phyloP scores from a whole-genome alignment of 2,329 filamentous ascomycete species.

The Xylaria sp. region DNA sequence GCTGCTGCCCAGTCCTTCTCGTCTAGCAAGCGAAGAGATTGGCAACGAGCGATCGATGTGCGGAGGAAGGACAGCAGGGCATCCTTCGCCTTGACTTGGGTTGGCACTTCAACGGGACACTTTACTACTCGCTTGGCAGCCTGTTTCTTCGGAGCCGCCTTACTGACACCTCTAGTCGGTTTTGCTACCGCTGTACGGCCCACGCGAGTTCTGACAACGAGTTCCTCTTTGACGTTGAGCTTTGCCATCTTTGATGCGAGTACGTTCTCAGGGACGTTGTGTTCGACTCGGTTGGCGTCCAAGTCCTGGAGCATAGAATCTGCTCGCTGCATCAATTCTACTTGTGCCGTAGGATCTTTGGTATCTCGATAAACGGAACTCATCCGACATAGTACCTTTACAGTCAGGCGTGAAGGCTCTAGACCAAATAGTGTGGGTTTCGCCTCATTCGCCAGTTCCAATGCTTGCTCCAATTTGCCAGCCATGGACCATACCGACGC shows the following conservation, averaged over 20 bases:
- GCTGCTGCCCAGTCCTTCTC: conserved; percentile 62
- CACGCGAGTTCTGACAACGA: conserved; percentile 21
- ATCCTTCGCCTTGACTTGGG: conserved; percentile 32
- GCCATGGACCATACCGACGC: conserved; percentile 59
- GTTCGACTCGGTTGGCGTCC: conserved; percentile 22
- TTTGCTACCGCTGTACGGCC: conserved; percentile 27
- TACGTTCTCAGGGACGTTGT: conserved; percentile 24
- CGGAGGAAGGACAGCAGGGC: conserved; percentile 41
- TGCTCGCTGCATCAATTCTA: conserved; percentile 50
- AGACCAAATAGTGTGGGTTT: conserved; percentile 53
- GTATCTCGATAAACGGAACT: conserved; percentile 58
- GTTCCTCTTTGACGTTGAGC: conserved; percentile 38
- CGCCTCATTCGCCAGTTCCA: conserved; percentile 57
- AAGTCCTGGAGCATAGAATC: conserved; percentile 50
- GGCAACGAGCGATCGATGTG: conserved; percentile 45
- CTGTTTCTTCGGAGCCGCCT: conserved; percentile 32
- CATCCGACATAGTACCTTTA: conserved; percentile 57
- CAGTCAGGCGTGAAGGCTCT: conserved; percentile 47
- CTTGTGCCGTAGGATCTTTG: conserved; percentile 48
- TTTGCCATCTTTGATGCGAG: conserved; percentile 43
- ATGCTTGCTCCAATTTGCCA: conserved; percentile 61
- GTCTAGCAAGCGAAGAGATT: conserved; percentile 49
- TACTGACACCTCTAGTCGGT: conserved; percentile 31
- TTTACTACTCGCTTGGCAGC: conserved; percentile 29
- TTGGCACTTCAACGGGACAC: conserved; percentile 12